These are phyloP conservation scores for Cercophora newfieldiana DNA, from an alignment of 495 filamentous ascomycete species.

Conservation along the genomic window DNA sequence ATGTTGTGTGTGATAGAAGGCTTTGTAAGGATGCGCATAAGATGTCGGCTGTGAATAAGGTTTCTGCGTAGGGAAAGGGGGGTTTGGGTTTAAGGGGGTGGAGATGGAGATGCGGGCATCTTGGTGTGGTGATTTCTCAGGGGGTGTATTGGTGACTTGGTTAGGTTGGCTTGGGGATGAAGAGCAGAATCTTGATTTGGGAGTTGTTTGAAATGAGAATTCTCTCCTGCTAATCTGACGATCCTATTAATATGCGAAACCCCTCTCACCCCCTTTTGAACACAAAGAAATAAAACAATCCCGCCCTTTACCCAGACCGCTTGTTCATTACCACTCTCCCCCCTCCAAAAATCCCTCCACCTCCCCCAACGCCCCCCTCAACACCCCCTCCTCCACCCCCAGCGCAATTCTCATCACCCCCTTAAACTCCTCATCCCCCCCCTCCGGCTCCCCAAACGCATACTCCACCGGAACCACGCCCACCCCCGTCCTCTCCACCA, in stretches of 20 bases:
- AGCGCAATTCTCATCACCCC: constrained; percentile 67
- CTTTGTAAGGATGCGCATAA: neutral
- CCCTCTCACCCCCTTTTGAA: no score
- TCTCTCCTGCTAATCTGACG: no score
- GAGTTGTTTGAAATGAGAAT: no score
- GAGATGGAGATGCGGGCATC: no score
- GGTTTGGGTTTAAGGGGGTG: no score
- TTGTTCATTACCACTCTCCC: no score
- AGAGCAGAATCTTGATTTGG: no score
- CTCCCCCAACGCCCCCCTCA: constrained; percentile 11
- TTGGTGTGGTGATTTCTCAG: no score
- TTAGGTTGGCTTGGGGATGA: no score
- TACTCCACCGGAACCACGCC: constrained; percentile 68
- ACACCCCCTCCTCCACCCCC: constrained; percentile 5
- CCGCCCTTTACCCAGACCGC: neutral
- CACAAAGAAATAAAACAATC: neutral
- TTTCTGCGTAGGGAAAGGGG: no score
- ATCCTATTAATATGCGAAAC: no score
- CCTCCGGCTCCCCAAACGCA: constrained; percentile 62
- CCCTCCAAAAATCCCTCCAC: constrained; percentile 11
- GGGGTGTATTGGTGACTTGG: no score
- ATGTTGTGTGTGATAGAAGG: neutral
- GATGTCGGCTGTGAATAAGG: neutral
- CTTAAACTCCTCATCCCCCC: constrained; percentile 54
- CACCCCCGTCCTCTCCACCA: constrained; percentile 69